Conservation (phyloP, 2,329 filamentous ascomycete genomes). For the Sclerotinia subarctica region DNA sequence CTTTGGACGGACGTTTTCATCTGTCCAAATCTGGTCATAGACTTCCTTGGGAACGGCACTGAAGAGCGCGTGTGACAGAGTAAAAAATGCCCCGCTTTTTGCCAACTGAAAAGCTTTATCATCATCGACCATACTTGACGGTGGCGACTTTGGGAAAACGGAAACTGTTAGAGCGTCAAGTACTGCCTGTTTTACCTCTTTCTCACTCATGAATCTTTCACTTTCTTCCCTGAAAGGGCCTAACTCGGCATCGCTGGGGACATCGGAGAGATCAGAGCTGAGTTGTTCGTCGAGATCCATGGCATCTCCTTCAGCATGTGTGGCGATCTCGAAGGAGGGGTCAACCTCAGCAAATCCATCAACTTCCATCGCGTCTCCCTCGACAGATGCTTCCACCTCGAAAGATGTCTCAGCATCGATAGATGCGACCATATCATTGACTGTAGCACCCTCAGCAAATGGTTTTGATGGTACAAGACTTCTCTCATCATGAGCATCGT, state of each 20-base stretch:
- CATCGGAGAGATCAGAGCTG: constrained; percentile 7
- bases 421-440: neutral
- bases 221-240: neutral
- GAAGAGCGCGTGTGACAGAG: neutral
- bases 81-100: neutral
- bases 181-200: neutral
- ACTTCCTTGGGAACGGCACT: neutral
- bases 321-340: neutral
- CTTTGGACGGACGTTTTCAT: neutral
- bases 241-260: neutral
- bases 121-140: neutral
- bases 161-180: neutral
- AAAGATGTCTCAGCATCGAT: neutral
- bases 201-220: neutral
- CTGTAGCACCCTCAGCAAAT: neutral
- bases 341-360: neutral
- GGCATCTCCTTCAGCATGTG: neutral
- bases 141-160: neutral
- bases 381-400: neutral
- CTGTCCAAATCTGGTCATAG: constrained; percentile 5
- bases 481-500: neutral
- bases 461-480: neutral
- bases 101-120: neutral
- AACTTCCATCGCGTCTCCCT: neutral
- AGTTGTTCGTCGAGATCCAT: neutral